These are phyloP conservation scores for Thielaviopsis euricoi DNA, from an alignment of 2,329 filamentous ascomycete species.

Conservation along the genomic window DNA sequence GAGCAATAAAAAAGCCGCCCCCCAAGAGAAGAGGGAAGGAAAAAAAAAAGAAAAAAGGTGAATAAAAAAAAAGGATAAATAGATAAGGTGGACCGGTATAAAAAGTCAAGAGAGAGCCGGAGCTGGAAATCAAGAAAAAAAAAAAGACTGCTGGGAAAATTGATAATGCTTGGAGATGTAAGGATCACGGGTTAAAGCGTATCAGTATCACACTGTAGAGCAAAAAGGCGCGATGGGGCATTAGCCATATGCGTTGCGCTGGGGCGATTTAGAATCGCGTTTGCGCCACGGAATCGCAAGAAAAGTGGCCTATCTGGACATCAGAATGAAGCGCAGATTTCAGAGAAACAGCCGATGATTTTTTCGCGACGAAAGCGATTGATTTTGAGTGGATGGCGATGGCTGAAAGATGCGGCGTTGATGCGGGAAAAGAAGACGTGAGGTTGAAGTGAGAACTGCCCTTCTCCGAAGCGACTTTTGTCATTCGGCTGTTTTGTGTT, in stretches of 20 bases:
- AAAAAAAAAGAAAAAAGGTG: background rate
- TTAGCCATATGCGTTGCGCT: conserved; percentile 1
- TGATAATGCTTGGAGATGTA: background rate
- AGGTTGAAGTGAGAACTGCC: conserved; percentile 28
- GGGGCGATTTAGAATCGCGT: conserved; percentile 9
- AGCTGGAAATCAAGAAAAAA: background rate
- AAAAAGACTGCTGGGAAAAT: background rate
- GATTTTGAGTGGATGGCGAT: conserved; percentile 12
- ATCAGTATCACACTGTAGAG: conserved; percentile 7
- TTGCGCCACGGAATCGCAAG: conserved; percentile 2
- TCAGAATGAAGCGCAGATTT: conserved; percentile 11
- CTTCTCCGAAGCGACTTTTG: background rate
- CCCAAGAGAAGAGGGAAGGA: conserved; percentile 1
- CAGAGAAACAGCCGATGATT: conserved; percentile 12
- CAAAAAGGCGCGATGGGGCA: conserved; percentile 4
- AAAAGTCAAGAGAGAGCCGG: background rate
- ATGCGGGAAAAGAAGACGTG: conserved; percentile 36
- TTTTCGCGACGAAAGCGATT: conserved; percentile 25
- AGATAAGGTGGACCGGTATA: background rate
- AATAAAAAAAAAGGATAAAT: too few relatives aligned
- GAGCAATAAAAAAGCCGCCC: background rate
- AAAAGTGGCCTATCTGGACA: conserved; percentile 5
- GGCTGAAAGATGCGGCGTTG: conserved; percentile 22
- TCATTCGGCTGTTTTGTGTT: background rate
- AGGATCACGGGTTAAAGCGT: background rate